Conservation (phyloP, 306 rosid genomes). For the Betula pendula region DNA sequence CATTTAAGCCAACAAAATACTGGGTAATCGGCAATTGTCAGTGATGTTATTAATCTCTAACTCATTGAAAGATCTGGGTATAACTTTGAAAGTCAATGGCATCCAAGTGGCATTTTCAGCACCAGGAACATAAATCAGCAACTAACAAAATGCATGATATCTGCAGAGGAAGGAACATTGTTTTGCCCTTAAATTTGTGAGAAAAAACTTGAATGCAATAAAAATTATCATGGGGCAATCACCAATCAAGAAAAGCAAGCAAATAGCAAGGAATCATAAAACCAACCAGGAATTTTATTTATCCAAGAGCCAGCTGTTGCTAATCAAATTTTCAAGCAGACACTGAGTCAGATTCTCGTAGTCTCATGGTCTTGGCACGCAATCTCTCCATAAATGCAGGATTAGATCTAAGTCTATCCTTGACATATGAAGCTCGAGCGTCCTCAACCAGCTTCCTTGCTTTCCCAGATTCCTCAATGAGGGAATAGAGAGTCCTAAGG, state of each 20-base stretch:
- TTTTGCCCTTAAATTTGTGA: conserved; percentile 22
- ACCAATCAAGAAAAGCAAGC: conserved; percentile 19
- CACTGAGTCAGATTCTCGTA: conserved; percentile 42
- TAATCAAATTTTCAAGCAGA: conserved; percentile 41
- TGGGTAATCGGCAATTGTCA: too few relatives aligned
- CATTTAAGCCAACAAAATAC: too few relatives aligned
- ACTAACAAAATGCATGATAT: conserved; percentile 14
- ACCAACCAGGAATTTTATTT: conserved; percentile 16
- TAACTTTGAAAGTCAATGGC: background rate
- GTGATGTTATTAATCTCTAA: background rate
- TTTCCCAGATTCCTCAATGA: conserved; percentile 92
- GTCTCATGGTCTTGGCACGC: conserved; percentile 51
- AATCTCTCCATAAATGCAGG: conserved; percentile 84
- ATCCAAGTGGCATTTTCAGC: conserved; percentile 14
- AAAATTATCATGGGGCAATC: conserved; percentile 16
- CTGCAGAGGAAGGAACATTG: background rate
- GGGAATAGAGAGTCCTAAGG: conserved; percentile 81
- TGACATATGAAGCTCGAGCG: conserved; percentile 73
- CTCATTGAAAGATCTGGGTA: background rate
- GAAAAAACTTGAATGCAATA: conserved; percentile 8
- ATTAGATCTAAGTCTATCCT: conserved; percentile 73
- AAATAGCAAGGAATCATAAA: conserved; percentile 28
- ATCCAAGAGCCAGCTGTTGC: conserved; percentile 5
- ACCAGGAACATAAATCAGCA: conserved; percentile 9
- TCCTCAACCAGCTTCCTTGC: conserved; percentile 78